phyloP scores from a whole-genome alignment of 768 basidiomycete genomes.

The Calocera cornea region DNA sequence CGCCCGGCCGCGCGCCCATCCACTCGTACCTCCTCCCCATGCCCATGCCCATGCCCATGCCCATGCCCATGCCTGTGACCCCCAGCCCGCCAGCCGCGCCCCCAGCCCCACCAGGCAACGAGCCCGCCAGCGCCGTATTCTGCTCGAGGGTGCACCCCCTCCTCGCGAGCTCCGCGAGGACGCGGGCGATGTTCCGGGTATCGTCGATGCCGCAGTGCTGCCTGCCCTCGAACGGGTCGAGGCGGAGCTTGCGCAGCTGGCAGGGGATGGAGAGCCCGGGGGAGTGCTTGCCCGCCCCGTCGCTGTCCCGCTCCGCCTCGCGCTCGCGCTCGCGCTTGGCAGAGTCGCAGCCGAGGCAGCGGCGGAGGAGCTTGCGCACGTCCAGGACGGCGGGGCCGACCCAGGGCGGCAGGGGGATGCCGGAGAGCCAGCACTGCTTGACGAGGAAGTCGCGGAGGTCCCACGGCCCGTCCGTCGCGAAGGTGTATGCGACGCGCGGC shows the following conservation, averaged over 20 bases:
- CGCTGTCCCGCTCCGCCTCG: neutral
- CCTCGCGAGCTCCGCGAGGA: conserved; percentile 64
- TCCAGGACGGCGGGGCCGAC: conserved; percentile 61
- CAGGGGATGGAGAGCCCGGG: conserved; percentile 33
- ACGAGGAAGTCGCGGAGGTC: conserved; percentile 17
- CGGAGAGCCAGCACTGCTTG: conserved; percentile 17
- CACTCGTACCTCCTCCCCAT: neutral
- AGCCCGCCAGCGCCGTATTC: conserved; percentile 32
- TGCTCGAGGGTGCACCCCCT: conserved; percentile 54
- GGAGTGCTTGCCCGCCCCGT: neutral
- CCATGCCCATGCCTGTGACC: too few species aligned
- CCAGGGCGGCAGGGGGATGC: conserved; percentile 62
- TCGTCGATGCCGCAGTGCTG: conserved; percentile 87
- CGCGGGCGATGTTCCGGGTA: conserved; percentile 73
- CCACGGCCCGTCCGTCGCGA: conserved; percentile 20
- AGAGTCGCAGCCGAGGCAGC: conserved; percentile 12
- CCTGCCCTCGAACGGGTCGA: conserved; percentile 68
- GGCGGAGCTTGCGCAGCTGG: conserved; percentile 59
- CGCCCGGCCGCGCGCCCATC: neutral
- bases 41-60: too few species aligned
- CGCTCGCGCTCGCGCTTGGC: neutral
- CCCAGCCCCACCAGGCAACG: neutral
- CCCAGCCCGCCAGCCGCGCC: too few species aligned
- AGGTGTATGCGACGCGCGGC: neutral
- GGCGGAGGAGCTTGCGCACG: conserved; percentile 45